These are phyloP conservation scores for Echites panduratus DNA, from an alignment of 257 asterid genomes.

Conservation along the genomic window DNA sequence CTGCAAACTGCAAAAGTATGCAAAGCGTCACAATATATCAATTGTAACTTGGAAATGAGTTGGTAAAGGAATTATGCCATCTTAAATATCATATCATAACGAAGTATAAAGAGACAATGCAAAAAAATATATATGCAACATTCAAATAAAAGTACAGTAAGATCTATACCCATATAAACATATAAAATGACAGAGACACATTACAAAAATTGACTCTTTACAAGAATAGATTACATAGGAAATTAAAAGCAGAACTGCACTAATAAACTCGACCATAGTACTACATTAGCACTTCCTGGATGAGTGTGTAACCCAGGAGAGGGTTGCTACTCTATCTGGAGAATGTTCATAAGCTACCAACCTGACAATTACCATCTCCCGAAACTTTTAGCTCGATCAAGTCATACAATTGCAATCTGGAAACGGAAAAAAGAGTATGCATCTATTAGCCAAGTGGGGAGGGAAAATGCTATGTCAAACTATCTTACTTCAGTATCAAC, in stretches of 20 bases:
- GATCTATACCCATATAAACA: background rate
- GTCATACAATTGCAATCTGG: constrained; percentile 73
- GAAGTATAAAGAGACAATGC: no score
- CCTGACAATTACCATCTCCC: constrained; percentile 98
- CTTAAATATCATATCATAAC: background rate
- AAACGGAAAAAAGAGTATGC: constrained; percentile 3
- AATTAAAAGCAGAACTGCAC: background rate
- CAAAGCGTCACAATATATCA: background rate
- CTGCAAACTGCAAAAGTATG: background rate
- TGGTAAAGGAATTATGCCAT: background rate
- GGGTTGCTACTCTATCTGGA: background rate
- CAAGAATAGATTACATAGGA: no score
- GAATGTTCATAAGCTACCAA: constrained; percentile 22
- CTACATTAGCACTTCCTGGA: no score
- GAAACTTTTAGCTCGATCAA: constrained; percentile 67
- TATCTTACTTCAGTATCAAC: background rate
- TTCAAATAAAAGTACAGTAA: no score
- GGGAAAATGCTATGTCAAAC: background rate
- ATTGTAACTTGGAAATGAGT: background rate
- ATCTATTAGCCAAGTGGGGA: background rate
- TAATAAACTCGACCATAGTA: no score
- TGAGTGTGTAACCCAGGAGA: background rate
- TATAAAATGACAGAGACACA: no score
- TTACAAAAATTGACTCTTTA: no score
- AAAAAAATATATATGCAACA: no score